A percentile compares a stretch with the other conserved stretches of the same genome.
phyloP scores from a whole-genome alignment of 2,329 filamentous ascomycete genomes.

The Hymenoscyphus infarciens region DNA sequence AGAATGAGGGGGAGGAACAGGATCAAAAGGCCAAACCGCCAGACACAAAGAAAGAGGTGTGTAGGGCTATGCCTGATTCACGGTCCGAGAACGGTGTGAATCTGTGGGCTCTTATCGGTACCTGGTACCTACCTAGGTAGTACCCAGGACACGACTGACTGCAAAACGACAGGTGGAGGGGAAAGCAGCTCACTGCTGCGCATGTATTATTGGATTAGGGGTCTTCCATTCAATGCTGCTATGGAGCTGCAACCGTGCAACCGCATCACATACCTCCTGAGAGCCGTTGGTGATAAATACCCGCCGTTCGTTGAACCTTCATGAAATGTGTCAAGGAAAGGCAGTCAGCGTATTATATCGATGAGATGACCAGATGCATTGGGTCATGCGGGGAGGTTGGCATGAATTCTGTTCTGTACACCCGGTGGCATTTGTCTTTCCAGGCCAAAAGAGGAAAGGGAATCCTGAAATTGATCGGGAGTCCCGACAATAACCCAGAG shows the following conservation, averaged over 20 bases:
- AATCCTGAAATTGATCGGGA: neutral
- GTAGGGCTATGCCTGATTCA: neutral
- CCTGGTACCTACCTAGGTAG: no score
- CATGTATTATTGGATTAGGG: neutral
- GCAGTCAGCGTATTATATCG: neutral
- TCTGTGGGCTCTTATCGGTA: neutral
- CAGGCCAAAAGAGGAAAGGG: neutral
- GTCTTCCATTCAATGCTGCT: neutral
- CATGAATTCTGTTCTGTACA: neutral
- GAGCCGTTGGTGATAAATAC: neutral
- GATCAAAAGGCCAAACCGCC: constrained; percentile 10
- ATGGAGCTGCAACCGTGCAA: neutral
- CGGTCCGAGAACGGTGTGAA: constrained; percentile 5
- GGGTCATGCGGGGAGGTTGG: neutral
- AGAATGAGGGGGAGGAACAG: constrained; percentile 4
- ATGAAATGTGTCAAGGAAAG: constrained; percentile 2
- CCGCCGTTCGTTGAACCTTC: neutral
- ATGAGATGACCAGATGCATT: neutral
- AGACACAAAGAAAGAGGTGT: constrained; percentile 19
- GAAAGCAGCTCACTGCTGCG: constrained; percentile 5
- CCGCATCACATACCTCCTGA: no score
- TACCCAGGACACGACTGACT: constrained; percentile 8
- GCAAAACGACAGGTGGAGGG: neutral
- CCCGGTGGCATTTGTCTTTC: neutral
- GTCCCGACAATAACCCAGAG: neutral